Base-by-base conservation (phyloP, 345 rosid genomes). In the Hibiscus mutabilis region DNA sequence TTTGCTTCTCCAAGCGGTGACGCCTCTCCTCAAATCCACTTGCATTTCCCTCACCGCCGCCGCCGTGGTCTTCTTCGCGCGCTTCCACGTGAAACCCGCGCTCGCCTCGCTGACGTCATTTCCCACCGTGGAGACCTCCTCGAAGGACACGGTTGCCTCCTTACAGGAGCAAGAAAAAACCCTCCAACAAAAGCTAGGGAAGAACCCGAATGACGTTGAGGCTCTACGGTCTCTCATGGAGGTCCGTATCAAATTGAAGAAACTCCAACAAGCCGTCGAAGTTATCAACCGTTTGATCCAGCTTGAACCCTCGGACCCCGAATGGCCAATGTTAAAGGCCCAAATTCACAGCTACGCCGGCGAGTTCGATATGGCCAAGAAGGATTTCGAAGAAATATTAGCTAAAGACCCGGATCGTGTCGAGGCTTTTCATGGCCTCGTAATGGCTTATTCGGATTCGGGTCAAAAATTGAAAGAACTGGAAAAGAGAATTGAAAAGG, bases 401-500 rank as follows among this genome's bases (percentile, higher is more conserved):
- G 75, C 78, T 13, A 91, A 86, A 66, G 96, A 89, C 4, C 96
- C 95, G 0, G 79, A 84, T 76, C 84, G 96, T 5, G 91, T 94
- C 2, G 97, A 94, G 77, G 97, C 97, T 5, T 94, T 84, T 61
- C 97, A 91, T 49, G 98, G 97, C 2, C 81, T 94, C 3, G 86
- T 87, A 65, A 87, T 88, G 93, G 91, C 85, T 8, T 74, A 76
- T 46, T 78, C 90, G 1, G 97, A 91, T 7, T 71, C 91, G 0
- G 94, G 90, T 6, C 63, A 16, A 0, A 80, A 80, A 40, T 51
- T 89, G 70, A 76, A 72, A 49, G 85, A 53, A 6, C 74, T 93
- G 73, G 73, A 88, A 77, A 82, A 79, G 75, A 80, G 96, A 70
- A 85, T 89, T 55, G 82, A 83, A 69, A 75, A 13, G 13, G 96